These are phyloP conservation scores for Pyracantha coccinea DNA, from an alignment of 331 rosid genomes.

Conservation along the genomic window DNA sequence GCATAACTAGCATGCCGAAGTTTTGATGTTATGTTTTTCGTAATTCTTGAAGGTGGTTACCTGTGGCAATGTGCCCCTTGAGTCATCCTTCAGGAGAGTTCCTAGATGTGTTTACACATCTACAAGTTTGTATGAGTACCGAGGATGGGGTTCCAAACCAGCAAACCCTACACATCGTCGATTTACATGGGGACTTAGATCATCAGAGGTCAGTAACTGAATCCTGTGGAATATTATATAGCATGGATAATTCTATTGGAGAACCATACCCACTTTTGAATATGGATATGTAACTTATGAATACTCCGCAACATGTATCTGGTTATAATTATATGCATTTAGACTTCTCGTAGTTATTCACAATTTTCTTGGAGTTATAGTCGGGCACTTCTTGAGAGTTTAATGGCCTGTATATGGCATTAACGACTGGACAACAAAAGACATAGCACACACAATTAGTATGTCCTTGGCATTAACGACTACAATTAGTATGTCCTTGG, in stretches of 20 bases:
- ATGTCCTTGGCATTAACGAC: too few relatives aligned
- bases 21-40: constrained; percentile 18
- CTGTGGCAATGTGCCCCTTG: constrained; percentile 95
- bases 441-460: not conserved
- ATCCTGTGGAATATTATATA: not conserved
- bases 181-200: constrained; percentile 94
- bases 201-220: constrained; percentile 62
- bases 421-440: not conserved
- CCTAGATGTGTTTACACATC: constrained; percentile 96
- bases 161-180: constrained; percentile 88
- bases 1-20: constrained; percentile 14
- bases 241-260: not conserved
- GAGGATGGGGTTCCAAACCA: constrained; percentile 96
- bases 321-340: not conserved
- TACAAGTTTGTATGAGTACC: constrained; percentile 83
- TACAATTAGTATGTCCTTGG: not conserved
- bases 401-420: not conserved
- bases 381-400: not conserved
- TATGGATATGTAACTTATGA: not conserved
- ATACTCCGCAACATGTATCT: not conserved
- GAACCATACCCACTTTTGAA: not conserved
- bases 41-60: constrained; percentile 84
- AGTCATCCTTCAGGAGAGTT: constrained; percentile 87
- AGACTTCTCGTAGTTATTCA: not conserved
- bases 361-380: not conserved